Evolutionary conservation across 176 grass and related monocot genomes (phyloP), one percentile per base, ranked within the genome.

Genomic region (Eragrostis curvula): DNA sequence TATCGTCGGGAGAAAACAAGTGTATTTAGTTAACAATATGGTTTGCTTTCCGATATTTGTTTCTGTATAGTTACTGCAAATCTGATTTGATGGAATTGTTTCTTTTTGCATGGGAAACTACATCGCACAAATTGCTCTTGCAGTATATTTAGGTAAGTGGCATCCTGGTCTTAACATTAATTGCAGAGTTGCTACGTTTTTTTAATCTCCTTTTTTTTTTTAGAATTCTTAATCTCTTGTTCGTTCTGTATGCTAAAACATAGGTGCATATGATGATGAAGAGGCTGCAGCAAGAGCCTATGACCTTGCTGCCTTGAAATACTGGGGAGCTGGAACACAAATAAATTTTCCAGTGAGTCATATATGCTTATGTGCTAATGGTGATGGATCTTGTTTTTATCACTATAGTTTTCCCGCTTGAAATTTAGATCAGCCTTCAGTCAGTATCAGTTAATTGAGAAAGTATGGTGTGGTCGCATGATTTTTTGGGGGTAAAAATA

Each of bases 281-380:
- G 96, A 99, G 80, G 96, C 96, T 96, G 96, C 96, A 23, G 96
- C 96, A 81, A 99, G 96, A 86, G 96, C 96, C 66, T 99, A 99
- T 87, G 96, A 99, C 81, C 96, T 99, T 63, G 96, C 96, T 77
- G 96, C 96, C 78, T 79, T 99, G 70, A 99, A 96, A 88, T 99
- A 99, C 51, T 99, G 96, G 96, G 96, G 96, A 61, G 93, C 93
- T 80, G 96, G 96, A 76, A 99, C 96, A 53, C 96, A 94, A 20
- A 99, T 99, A 73, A 99, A 99, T 88, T 99, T 99, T 87, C 96
- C 93, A 24, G 96, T 96, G 84, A 99, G 90, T 80, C 40, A 13
- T 86, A 49, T 66, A 62, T 42, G 21, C 47, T 47, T 59, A 27
- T 47, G 39, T 82, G n/a, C 27, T 86, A 29, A 67, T 42, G 40